Conservation (phyloP, 768 basidiomycete genomes). For the Pleurotus salmoneostramineus region DNA sequence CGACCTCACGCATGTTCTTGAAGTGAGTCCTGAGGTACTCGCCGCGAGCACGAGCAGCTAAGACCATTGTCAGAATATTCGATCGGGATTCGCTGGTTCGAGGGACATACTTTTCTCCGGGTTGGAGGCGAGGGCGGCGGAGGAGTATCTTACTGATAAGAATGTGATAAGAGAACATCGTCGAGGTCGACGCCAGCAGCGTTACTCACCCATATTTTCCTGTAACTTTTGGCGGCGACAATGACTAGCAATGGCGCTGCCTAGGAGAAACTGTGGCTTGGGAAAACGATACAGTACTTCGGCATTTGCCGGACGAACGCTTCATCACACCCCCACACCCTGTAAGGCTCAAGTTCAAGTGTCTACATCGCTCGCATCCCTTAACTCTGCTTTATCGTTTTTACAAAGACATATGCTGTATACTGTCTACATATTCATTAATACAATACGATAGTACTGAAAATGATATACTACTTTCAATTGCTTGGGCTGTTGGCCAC, state of each 20-base stretch:
- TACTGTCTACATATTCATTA: slow-evolving; percentile 6
- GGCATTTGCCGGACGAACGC: neutral
- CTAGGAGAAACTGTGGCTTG: slow-evolving; percentile 1
- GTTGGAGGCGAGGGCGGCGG: slow-evolving; percentile 81
- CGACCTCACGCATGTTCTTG: slow-evolving; percentile 99
- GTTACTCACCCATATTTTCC: slow-evolving; percentile 7
- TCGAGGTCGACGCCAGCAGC: neutral
- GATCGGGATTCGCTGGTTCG: neutral
- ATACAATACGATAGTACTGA: slow-evolving; percentile 6
- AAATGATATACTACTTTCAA: neutral
- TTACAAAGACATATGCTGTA: neutral
- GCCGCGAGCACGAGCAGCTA: slow-evolving; percentile 89
- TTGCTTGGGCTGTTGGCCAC: too few relatives aligned
- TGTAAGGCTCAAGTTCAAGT: too few relatives aligned
- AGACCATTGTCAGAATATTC: slow-evolving; percentile 13
- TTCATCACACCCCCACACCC: too few relatives aligned
- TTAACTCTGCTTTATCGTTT: too few relatives aligned
- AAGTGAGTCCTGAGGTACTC: slow-evolving; percentile 99
- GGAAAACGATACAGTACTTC: slow-evolving; percentile 5
- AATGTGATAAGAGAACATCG: neutral
- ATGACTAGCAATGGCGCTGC: neutral
- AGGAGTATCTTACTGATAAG: slow-evolving; percentile 85
- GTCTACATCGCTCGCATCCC: too few relatives aligned
- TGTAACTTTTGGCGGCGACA: slow-evolving; percentile 7
- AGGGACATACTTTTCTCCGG: slow-evolving; percentile 86